These are phyloP conservation scores for Saccharomyces pastorianus DNA, from an alignment of 1,139 yeast species.

Conservation along the genomic window DNA sequence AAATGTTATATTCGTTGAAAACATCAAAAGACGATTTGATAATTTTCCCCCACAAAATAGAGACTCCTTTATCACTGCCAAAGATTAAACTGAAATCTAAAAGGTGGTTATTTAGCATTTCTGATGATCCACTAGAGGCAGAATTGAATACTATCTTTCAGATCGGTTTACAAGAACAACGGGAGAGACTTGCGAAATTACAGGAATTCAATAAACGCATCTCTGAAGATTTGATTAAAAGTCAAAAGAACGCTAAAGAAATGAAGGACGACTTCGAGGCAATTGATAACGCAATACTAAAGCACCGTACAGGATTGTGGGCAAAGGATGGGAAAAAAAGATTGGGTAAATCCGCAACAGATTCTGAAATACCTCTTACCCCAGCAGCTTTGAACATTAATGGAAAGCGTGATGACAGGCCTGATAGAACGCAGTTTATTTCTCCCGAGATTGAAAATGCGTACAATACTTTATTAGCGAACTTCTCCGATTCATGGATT, in stretches of 20 bases:
- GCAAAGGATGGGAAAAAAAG: background rate
- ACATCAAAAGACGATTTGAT: slow-evolving; percentile 33
- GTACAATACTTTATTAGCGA: slow-evolving; percentile 33
- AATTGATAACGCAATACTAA: slow-evolving; percentile 4
- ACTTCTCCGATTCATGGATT: slow-evolving; percentile 70
- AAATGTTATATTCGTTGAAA: slow-evolving; percentile 42
- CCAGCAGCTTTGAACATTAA: slow-evolving; percentile 9
- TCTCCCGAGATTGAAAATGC: slow-evolving; percentile 9
- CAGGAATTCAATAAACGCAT: slow-evolving; percentile 35
- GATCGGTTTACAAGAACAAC: slow-evolving; percentile 66
- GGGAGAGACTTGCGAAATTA: slow-evolving; percentile 51
- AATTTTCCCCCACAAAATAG: slow-evolving; percentile 33
- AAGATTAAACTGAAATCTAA: slow-evolving; percentile 40
- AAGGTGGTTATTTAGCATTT: slow-evolving; percentile 44
- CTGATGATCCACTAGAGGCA: slow-evolving; percentile 86
- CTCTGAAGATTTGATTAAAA: slow-evolving; percentile 31
- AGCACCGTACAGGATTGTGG: slow-evolving; percentile 4
- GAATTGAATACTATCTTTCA: slow-evolving; percentile 70
- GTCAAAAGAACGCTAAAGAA: slow-evolving; percentile 3
- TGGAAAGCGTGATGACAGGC: slow-evolving; percentile 6
- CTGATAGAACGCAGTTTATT: slow-evolving; percentile 6
- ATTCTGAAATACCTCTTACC: slow-evolving; percentile 7
- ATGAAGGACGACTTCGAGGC: slow-evolving; percentile 9
- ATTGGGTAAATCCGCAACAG: slow-evolving; percentile 5
- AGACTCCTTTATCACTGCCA: slow-evolving; percentile 41